Evolutionary conservation across 2,329 filamentous ascomycete species (phyloP), one percentile per base, ranked within the genome.

Genomic region (Microdochium paspali): DNA sequence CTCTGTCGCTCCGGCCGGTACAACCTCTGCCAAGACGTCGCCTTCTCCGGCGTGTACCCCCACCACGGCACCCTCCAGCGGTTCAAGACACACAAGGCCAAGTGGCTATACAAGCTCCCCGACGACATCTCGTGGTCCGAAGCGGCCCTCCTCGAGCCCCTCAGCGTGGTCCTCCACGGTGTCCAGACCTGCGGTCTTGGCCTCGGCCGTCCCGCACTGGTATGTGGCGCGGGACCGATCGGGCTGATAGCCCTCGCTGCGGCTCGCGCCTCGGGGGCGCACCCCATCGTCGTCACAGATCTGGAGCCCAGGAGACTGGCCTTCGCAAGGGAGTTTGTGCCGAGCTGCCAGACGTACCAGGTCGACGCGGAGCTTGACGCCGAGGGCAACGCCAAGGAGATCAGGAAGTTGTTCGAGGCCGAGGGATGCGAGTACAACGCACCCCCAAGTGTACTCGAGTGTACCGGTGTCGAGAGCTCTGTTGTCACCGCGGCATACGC

Each of bases 211-310:
- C 72, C 73, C 5, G 71, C 71, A 1, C 65, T 82, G 1, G 66
- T 84, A 42, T 83, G 76, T 52, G 80, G 81, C 23, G 80, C 80
- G 10, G 80, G 80, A 0, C 80, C 80, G 1, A 83, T 84, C 47
- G 80, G 81, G 0, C 68, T 84, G 10, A 72, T 81, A 47, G 67
- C 78, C 15, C 61, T 80, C 51, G 73, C 77, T 1, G 73, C 73
- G 0, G 79, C 79, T 2, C 69, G 75, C 28, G 80, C 80, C 0
- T 81, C 77, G 0, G 81, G 80, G 0, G 80, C 80, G 1, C 72
- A 81, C 58, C 81, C 80, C 1, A 64, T 85, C 10, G 76, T 83
- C 24, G 76, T 84, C 47, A 84, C 80, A 1, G 81, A 85, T 52
- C 61, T 84, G 4, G 78, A 84, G 46, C 64, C 72, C 2, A 63